These are phyloP conservation scores for Dunaliella salina DNA, from an alignment of 163 green algal species.

Conservation along the genomic window DNA sequence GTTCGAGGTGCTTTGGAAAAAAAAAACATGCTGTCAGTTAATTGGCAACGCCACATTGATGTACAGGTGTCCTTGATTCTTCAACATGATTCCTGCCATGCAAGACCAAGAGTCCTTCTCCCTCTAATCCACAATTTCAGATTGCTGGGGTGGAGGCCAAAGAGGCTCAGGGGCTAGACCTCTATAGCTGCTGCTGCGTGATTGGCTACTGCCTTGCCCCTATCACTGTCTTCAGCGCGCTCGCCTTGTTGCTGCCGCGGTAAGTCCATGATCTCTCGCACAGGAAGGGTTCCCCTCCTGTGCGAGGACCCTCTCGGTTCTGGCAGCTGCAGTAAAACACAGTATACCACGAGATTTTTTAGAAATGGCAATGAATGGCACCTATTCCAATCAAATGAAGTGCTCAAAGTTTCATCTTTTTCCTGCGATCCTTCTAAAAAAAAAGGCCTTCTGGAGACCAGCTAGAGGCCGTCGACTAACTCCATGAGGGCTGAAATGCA, in stretches of 20 bases:
- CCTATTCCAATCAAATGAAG: no score
- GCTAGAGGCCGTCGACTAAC: no score
- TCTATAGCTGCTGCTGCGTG: constrained; percentile 80
- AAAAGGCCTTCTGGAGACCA: no score
- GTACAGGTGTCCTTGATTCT: not conserved
- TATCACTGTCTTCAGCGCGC: constrained; percentile 59
- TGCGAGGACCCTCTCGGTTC: no score
- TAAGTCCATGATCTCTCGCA: constrained; percentile 14
- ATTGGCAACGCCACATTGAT: not conserved
- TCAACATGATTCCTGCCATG: not conserved
- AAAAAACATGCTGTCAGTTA: not conserved
- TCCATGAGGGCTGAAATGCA: no score
- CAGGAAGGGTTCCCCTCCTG: no score
- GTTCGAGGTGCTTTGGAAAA: no score
- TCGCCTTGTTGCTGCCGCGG: constrained; percentile 62
- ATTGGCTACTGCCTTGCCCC: constrained; percentile 85
- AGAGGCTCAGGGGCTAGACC: constrained; percentile 53
- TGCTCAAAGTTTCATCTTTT: no score
- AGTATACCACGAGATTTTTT: no score
- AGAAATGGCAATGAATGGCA: no score
- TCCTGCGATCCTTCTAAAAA: no score
- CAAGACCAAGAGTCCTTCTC: not conserved
- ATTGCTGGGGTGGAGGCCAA: constrained; percentile 38
- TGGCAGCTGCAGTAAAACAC: no score
- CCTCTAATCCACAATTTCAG: constrained; percentile 3